These are phyloP conservation scores for Balamuthia mandrillaris DNA, from an alignment of 208 protist genomes.

Conservation along the genomic window DNA sequence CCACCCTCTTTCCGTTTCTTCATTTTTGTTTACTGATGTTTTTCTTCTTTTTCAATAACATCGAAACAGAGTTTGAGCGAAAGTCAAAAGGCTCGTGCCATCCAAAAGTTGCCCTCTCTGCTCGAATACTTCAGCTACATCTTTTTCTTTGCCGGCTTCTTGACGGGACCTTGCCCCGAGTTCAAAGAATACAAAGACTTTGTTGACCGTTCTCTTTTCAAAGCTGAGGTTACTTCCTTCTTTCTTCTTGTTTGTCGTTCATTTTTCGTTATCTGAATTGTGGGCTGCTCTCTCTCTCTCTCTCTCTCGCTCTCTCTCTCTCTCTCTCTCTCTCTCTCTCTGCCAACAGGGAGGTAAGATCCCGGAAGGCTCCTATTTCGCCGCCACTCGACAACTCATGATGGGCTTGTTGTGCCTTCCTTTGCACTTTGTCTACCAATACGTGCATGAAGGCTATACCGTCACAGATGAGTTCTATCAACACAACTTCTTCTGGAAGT, in stretches of 20 bases:
- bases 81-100: slow-evolving; percentile 5
- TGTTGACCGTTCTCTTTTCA: neutral
- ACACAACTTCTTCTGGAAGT: neutral
- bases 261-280: no score
- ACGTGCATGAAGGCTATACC: neutral
- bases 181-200: slow-evolving; percentile 58
- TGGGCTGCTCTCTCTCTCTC: neutral
- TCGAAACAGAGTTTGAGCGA: neutral
- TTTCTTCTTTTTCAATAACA: no score
- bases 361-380: neutral
- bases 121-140: slow-evolving; percentile 66
- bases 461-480: neutral
- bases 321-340: no score
- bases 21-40: neutral
- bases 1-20: no score
- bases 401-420: neutral
- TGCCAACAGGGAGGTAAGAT: neutral
- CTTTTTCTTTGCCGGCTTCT: slow-evolving; percentile 59
- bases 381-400: neutral
- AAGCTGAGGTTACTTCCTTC: neutral
- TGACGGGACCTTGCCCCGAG: slow-evolving; percentile 62
- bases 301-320: no score
- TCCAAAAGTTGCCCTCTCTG: slow-evolving; percentile 54
- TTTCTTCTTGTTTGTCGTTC: no score
- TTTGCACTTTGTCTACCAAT: neutral